These are phyloP conservation scores for Pseudohalonectria lignicola DNA, from an alignment of 2,329 filamentous ascomycete species.

Conservation along the genomic window DNA sequence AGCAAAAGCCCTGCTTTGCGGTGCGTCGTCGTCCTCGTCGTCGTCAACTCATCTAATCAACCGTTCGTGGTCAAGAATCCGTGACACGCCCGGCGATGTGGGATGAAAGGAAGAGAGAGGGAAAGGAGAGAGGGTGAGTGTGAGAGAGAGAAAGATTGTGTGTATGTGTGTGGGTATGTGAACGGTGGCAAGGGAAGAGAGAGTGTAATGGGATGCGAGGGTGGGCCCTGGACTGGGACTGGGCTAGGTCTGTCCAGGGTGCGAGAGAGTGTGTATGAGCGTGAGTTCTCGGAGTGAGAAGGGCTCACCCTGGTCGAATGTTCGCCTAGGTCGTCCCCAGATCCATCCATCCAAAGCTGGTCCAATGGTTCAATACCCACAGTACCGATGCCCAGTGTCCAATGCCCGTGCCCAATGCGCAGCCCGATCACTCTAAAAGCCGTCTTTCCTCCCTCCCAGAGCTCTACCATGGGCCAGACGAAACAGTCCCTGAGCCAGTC, in stretches of 20 bases:
- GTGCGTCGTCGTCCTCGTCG: conserved; percentile 22
- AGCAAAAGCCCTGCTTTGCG: conserved; percentile 9
- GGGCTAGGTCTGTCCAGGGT: conserved; percentile 1
- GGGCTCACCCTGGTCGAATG: too few relatives aligned
- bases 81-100: conserved; percentile 14
- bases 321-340: too few relatives aligned
- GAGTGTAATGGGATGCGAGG: conserved; percentile 11
- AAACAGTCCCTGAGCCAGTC: conserved; percentile 31
- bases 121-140: conserved; percentile 7
- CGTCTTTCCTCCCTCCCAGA: too few relatives aligned
- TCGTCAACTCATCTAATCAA: conserved; percentile 33
- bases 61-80: conserved; percentile 5
- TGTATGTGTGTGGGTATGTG: conserved; percentile 6
- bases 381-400: too few relatives aligned
- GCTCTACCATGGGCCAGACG: conserved; percentile 28
- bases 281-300: conserved; percentile 2
- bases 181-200: conserved; percentile 7
- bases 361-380: too few relatives aligned
- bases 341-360: too few relatives aligned
- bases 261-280: not conserved
- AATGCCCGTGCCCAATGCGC: too few relatives aligned
- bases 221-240: conserved; percentile 7
- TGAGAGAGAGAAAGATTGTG: conserved; percentile 14
- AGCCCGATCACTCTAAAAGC: conserved; percentile 12
- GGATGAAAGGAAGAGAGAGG: conserved; percentile 10